phyloP scores from a whole-genome alignment of 2,329 filamentous ascomycete species.

The Scedosporium minutisporum region DNA sequence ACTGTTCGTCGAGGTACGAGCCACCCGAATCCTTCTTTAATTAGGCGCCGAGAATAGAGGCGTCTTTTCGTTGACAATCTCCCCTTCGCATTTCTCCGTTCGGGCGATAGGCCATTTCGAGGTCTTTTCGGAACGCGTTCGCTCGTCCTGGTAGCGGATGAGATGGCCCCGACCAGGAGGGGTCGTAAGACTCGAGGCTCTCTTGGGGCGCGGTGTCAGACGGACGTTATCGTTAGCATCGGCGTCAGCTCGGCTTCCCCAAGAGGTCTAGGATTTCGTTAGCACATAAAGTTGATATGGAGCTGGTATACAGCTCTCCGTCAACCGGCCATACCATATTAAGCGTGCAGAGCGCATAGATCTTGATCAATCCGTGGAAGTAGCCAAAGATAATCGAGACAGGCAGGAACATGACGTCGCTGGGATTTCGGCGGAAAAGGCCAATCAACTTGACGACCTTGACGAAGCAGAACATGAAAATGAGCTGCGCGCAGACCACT shows the following conservation, averaged over 20 bases:
- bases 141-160: slow-evolving; percentile 4
- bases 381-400: slow-evolving; percentile 88
- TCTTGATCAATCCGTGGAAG: slow-evolving; percentile 85
- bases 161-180: slow-evolving; percentile 4
- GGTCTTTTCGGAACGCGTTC: not conserved
- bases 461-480: slow-evolving; percentile 72
- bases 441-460: slow-evolving; percentile 88
- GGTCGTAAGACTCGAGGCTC: slow-evolving; percentile 6
- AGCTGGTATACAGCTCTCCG: slow-evolving; percentile 6
- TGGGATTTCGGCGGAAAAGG: slow-evolving; percentile 75
- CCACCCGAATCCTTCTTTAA: not conserved
- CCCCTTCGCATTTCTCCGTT: not conserved
- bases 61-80: slow-evolving; percentile 1
- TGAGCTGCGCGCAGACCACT: slow-evolving; percentile 51
- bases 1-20: not conserved
- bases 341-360: slow-evolving; percentile 75
- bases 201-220: slow-evolving; percentile 42
- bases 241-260: slow-evolving; percentile 88
- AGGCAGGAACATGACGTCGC: slow-evolving; percentile 69
- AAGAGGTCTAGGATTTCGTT: slow-evolving; percentile 60
- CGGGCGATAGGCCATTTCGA: not conserved
- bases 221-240: slow-evolving; percentile 72
- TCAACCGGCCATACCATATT: slow-evolving; percentile 57
- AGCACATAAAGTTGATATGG: slow-evolving; percentile 2
- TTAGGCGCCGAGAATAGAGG: not conserved